phyloP scores from a whole-genome alignment of 169 alveolate genomes.

The Eimeria necatrix region DNA sequence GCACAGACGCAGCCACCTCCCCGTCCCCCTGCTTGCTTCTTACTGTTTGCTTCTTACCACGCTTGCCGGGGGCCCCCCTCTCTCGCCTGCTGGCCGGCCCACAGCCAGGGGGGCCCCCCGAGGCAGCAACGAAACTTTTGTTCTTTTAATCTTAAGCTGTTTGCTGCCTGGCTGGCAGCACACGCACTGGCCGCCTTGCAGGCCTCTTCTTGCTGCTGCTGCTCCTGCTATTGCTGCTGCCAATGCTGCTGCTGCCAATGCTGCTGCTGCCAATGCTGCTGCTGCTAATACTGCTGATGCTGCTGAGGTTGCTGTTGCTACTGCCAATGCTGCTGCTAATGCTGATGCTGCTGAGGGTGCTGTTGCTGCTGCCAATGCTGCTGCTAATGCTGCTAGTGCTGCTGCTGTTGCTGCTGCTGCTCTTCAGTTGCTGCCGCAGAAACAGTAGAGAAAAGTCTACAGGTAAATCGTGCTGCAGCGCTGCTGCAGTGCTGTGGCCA shows the following conservation, averaged over 20 bases:
- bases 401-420: background rate
- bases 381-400: too few relatives aligned
- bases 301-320: too few relatives aligned
- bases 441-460: background rate
- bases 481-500: background rate
- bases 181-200: background rate
- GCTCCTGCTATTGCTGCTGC: slow-evolving; percentile 25
- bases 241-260: background rate
- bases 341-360: too few relatives aligned
- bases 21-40: too few relatives aligned
- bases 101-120: background rate
- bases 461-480: background rate
- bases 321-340: too few relatives aligned
- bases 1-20: too few relatives aligned
- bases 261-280: background rate
- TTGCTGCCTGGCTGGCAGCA: too few relatives aligned
- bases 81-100: background rate
- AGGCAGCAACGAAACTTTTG: background rate
- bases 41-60: too few relatives aligned
- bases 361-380: too few relatives aligned
- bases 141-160: background rate
- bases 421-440: background rate
- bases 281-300: background rate
- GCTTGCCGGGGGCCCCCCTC: too few relatives aligned
- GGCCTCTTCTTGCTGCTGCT: background rate